Evolutionary conservation across 2,329 filamentous ascomycete genomes (phyloP), one percentile per base, ranked within the genome.

Genomic region (Huntiella decipiens): DNA sequence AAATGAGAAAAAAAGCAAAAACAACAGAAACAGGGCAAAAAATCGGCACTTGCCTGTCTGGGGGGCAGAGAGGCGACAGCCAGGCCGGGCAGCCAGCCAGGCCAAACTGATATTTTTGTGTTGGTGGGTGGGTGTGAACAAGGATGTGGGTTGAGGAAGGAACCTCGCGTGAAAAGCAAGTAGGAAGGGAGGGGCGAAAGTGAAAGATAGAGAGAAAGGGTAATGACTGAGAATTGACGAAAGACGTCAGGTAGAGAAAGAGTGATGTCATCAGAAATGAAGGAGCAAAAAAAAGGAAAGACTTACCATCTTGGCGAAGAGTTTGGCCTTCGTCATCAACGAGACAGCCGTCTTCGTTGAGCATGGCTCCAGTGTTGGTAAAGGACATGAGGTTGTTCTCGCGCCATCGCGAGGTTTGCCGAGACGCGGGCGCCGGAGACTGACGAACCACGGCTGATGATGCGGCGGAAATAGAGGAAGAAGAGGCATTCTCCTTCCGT

Each of bases 341-440:
- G 58, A 98, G 70, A 57, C 79, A 79, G 47, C 82, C 82, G 55
- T 87, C 71, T 13, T 49, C 44, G 56, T 81, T 79, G 48, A 87
- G 70, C 48, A 70, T 71, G 43, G 73, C 74, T 48, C 75, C 73
- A 56, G 72, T 76, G 51, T 76, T 76, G 51, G 84, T 79, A 62
- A 96, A 96, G 38, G 74, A 85, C 65, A 95, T 73, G 77, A 96
- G 79, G 61, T 92, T 95, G 44, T 82, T 80, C 56, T 85, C 77
- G 52, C 73, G 68, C 22, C 43, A 48, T 16, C 37, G 41, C 22
- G 22, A 28, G 5, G 35, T 44, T 22, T 46, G 47, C 11, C 38
- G 47, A 16, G 34, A 28, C 8, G 36, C 38, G 16, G 16, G 28
- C 19, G 28, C 38, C 22, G 22, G 22, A 28, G 22, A 28, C 22